A percentile compares a stretch with the other conserved stretches of the same genome.
Evolutionary conservation across 2,329 filamentous ascomycete species (phyloP).

Genomic region (Aspergillus ibericus): DNA sequence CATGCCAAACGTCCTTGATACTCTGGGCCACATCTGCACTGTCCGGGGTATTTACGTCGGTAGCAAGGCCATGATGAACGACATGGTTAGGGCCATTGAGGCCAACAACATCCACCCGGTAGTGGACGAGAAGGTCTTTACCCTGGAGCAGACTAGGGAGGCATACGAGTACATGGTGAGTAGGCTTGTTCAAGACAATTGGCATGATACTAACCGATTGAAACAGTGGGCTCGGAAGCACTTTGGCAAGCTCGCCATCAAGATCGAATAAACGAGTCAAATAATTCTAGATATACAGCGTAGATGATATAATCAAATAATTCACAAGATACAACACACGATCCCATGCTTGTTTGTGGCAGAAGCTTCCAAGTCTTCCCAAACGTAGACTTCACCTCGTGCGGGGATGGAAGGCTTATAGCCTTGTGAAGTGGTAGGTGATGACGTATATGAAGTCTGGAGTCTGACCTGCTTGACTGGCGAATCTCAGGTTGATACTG

Average conservation of each 20-base stretch:
- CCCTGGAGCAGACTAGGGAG: constrained; percentile 52
- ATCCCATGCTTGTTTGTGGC: not conserved
- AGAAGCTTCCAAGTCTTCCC: not conserved
- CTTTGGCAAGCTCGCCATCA: constrained; percentile 57
- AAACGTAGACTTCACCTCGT: too few species aligned
- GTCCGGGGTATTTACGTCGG: constrained; percentile 61
- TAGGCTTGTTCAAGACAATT: constrained; percentile 19
- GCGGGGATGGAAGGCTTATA: too few species aligned
- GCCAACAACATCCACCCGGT: constrained; percentile 60
- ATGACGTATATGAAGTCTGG: too few species aligned
- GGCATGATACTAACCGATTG: constrained; percentile 19
- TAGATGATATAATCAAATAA: not conserved
- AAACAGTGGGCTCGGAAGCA: constrained; percentile 52
- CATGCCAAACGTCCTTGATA: constrained; percentile 55
- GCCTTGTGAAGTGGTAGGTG: too few species aligned
- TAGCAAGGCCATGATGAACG: constrained; percentile 56
- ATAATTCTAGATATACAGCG: not conserved
- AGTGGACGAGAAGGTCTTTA: constrained; percentile 59
- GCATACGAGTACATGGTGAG: constrained; percentile 56
- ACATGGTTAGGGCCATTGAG: constrained; percentile 61
- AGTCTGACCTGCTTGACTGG: too few species aligned
- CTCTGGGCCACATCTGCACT: constrained; percentile 53
- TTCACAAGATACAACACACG: not conserved
- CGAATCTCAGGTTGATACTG: too few species aligned
- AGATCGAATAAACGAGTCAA: constrained; percentile 31